Base-by-base conservation (phyloP, 192 early-diverging fungal genomes). In the Umbelopsis ramanniana region DNA sequence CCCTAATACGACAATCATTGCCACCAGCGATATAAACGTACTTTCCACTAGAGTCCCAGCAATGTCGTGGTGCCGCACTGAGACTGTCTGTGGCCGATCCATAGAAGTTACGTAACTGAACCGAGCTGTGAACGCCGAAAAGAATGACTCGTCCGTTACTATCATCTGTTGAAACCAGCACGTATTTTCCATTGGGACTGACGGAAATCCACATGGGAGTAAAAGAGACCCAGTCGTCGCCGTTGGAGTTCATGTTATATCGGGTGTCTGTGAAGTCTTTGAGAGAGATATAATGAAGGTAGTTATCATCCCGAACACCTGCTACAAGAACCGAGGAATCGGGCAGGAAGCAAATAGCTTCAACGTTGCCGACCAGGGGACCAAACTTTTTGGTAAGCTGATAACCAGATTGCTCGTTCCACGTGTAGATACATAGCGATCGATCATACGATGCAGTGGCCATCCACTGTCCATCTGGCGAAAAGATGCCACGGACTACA, bases 211-310 rank as follows among this genome's bases (percentile, higher is more conserved):
- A 83, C 89, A 92, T 89, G 2, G 93, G 85, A 10, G 91, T 91
- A 76, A 94, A 95, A 0, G 91, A 93, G 14, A 95, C 85, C 92
- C 92, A 93, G 54, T 91, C 83, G 72, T 95, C 94, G 23, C 88
- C 89, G 76, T 91, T 93, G 38, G 76, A 67, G 72, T 95, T 95
- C 89, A 95, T 90, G 67, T 93, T 94, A 66, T 84, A 80, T 46
- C 81, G 80, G 46, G 50, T 47, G 54, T 53, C 69, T 40, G 17
- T 53, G 33, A 73, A 74, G 45, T 72, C 72, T 54, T 66, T 78
- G 19, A 92, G 72, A 29, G 85, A 75, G 67, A 95, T 80, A 68
- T 88, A 90, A 70, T 91, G 87, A 17, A 95, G 87, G 40, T 88
- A 85, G 75, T 94, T 87, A 73, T 93, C 91, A 60, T 89, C 88